Percentiles rank a stretch among this genome's conserved stretches.
phyloP scores from a whole-genome alignment of 495 filamentous ascomycete genomes.

The Penicillium daleae region DNA sequence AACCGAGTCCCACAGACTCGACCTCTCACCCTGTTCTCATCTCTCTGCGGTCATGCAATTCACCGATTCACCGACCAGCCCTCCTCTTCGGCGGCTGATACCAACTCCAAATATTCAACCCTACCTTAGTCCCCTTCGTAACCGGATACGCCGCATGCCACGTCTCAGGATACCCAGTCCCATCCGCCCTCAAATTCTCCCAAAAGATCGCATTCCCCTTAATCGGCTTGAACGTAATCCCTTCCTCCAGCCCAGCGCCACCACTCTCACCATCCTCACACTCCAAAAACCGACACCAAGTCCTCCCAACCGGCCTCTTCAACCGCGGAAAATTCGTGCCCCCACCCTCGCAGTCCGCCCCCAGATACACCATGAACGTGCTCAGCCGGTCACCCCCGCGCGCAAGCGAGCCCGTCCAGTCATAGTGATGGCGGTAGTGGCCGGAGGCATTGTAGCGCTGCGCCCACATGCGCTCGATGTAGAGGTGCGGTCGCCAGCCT shows the following conservation, averaged over 20 bases:
- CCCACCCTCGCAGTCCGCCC: conserved; percentile 60
- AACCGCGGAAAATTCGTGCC: conserved; percentile 64
- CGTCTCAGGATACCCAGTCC: conserved; percentile 64
- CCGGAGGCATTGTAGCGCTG: conserved; percentile 62
- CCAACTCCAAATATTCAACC: conserved; percentile 80
- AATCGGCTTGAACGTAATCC: conserved; percentile 68
- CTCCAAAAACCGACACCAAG: conserved; percentile 65
- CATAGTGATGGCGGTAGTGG: conserved; percentile 63
- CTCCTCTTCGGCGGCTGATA: conserved; percentile 43
- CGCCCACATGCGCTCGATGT: conserved; percentile 64
- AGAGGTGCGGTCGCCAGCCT: conserved; percentile 62
- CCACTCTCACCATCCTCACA: conserved; percentile 45
- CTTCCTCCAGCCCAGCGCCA: conserved; percentile 36
- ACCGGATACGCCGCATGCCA: conserved; percentile 75
- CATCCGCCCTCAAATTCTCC: conserved; percentile 69
- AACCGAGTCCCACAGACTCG: background rate
- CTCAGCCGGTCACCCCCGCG: conserved; percentile 51
- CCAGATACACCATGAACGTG: conserved; percentile 68
- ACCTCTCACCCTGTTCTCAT: background rate
- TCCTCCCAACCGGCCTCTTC: conserved; percentile 38
- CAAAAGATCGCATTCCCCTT: conserved; percentile 77
- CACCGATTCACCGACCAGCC: background rate
- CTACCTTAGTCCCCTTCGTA: conserved; percentile 68
- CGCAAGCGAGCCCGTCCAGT: conserved; percentile 54
- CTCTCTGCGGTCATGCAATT: background rate